Evolutionary conservation across 495 filamentous ascomycete species (phyloP).

Genomic region (Penicilliopsis zonata): DNA sequence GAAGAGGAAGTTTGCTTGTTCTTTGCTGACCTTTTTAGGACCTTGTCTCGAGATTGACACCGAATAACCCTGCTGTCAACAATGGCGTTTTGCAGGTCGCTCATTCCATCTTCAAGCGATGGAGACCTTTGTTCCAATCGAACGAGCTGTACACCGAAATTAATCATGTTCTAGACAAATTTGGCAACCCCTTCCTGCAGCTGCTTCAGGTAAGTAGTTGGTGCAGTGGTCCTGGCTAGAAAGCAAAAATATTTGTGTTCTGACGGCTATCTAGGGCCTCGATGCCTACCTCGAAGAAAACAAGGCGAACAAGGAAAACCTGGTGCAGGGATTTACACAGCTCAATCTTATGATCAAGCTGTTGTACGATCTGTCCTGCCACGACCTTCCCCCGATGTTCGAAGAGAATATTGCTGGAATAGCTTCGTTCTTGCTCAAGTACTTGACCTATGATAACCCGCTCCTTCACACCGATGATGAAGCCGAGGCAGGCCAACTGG

Average conservation of each 20-base stretch:
- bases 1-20: no score
- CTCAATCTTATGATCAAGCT: slow-evolving; percentile 81
- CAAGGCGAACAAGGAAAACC: slow-evolving; percentile 54
- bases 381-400: slow-evolving; percentile 89
- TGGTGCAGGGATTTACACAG: slow-evolving; percentile 67
- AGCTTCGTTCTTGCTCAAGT: slow-evolving; percentile 75
- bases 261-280: slow-evolving; percentile 41
- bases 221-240: not conserved
- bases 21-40: slow-evolving; percentile 38
- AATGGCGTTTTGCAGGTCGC: slow-evolving; percentile 93
- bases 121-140: slow-evolving; percentile 85
- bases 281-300: slow-evolving; percentile 68
- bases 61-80: slow-evolving; percentile 65
- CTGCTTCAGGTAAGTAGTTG: slow-evolving; percentile 53
- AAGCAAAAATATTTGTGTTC: not conserved
- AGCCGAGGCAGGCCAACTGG: slow-evolving; percentile 68
- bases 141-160: slow-evolving; percentile 88
- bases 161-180: slow-evolving; percentile 79
- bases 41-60: slow-evolving; percentile 74
- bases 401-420: slow-evolving; percentile 72
- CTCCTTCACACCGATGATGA: slow-evolving; percentile 75
- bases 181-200: slow-evolving; percentile 67
- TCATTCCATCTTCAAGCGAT: slow-evolving; percentile 94
- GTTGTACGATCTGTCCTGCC: slow-evolving; percentile 89
- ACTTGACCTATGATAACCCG: slow-evolving; percentile 78